Evolutionary conservation across 2,329 filamentous ascomycete species (phyloP).

Genomic region (Diaporthe sp.): DNA sequence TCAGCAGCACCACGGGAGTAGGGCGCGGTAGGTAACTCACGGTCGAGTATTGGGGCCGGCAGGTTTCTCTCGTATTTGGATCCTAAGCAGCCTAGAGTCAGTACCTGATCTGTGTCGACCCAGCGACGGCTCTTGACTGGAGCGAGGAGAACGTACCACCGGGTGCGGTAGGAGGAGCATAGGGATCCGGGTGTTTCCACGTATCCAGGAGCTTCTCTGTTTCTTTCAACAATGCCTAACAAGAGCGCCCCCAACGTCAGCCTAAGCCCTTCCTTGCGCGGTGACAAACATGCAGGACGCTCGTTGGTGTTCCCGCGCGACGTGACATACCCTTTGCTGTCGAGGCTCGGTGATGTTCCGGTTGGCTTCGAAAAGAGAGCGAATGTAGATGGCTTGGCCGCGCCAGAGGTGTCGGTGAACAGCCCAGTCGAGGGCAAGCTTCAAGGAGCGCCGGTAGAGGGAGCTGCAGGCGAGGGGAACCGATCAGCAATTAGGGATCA

Average conservation of each 20-base stretch:
- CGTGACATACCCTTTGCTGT: constrained; percentile 79
- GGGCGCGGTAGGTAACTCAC: constrained; percentile 66
- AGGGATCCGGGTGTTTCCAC: constrained; percentile 99
- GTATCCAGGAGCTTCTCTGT: constrained; percentile 89
- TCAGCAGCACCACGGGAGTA: not conserved
- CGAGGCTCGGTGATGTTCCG: constrained; percentile 85
- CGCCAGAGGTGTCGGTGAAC: constrained; percentile 95
- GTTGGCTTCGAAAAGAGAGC: constrained; percentile 95
- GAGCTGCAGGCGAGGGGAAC: constrained; percentile 58
- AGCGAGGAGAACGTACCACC: constrained; percentile 75
- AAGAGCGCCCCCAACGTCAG: constrained; percentile 7
- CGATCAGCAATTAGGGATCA: constrained; percentile 39
- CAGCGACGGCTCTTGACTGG: not conserved
- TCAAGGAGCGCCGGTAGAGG: constrained; percentile 92
- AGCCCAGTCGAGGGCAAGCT: constrained; percentile 94
- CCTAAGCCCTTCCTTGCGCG: constrained; percentile 23
- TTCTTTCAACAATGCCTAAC: constrained; percentile 84
- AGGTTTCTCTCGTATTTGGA: constrained; percentile 98
- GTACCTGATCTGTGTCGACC: constrained; percentile 11
- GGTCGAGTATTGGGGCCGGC: constrained; percentile 81
- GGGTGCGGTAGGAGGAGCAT: constrained; percentile 88
- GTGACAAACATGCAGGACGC: not conserved
- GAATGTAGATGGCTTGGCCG: constrained; percentile 95
- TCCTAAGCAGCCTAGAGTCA: constrained; percentile 62
- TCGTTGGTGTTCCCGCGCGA: not conserved